These are phyloP conservation scores for Colletotrichum sansevieriae DNA, from an alignment of 2,329 filamentous ascomycete genomes.

Conservation along the genomic window DNA sequence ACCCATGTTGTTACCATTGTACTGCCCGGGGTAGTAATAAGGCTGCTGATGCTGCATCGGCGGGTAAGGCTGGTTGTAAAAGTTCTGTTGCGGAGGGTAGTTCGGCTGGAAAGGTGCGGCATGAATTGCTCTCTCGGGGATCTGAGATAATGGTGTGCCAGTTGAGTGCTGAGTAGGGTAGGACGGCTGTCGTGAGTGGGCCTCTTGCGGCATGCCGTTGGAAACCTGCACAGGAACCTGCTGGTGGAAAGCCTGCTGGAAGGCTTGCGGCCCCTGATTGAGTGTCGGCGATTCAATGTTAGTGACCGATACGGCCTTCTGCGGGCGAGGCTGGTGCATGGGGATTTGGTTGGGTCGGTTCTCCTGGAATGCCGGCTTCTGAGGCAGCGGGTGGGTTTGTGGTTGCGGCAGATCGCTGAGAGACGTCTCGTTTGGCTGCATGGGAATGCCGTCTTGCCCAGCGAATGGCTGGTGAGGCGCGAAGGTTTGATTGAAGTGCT, in stretches of 20 bases:
- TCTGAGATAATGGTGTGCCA: slow-evolving; percentile 88
- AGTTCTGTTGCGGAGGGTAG: slow-evolving; percentile 71
- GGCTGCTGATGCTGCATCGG: slow-evolving; percentile 67
- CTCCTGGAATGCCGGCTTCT: slow-evolving; percentile 70
- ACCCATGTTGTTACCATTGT: slow-evolving; percentile 47
- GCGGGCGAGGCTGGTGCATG: slow-evolving; percentile 95
- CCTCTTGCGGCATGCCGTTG: slow-evolving; percentile 68
- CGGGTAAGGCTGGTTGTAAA: slow-evolving; percentile 70
- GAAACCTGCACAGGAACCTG: slow-evolving; percentile 85
- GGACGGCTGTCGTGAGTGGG: slow-evolving; percentile 76
- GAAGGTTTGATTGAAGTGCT: slow-evolving; percentile 7
- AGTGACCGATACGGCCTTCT: slow-evolving; percentile 93
- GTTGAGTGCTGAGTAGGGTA: slow-evolving; percentile 78
- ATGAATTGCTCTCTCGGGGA: slow-evolving; percentile 92
- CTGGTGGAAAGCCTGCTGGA: slow-evolving; percentile 93
- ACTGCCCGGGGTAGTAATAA: slow-evolving; percentile 66
- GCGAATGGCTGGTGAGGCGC: slow-evolving; percentile 44
- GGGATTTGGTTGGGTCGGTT: slow-evolving; percentile 68
- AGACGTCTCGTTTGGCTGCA: slow-evolving; percentile 50
- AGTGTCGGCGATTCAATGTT: slow-evolving; percentile 88
- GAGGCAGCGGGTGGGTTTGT: slow-evolving; percentile 70
- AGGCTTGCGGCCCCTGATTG: slow-evolving; percentile 77
- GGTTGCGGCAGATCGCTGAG: slow-evolving; percentile 68
- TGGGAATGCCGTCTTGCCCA: slow-evolving; percentile 26
- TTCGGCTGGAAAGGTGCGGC: slow-evolving; percentile 90